Evolutionary conservation across 257 asterid species (phyloP).

Genomic region (Anisodus acutangulus): DNA sequence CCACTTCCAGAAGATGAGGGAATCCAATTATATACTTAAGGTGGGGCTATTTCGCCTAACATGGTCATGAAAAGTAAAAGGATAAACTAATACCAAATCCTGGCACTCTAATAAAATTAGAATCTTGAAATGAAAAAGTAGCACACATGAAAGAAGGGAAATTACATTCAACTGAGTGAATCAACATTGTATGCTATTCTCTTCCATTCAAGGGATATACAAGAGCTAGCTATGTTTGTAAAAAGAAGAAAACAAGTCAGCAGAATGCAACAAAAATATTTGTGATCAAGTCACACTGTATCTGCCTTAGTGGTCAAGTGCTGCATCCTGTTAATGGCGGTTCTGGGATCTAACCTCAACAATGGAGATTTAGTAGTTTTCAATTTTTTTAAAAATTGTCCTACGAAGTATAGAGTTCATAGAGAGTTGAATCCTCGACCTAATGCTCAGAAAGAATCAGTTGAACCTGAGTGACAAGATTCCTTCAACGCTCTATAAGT

Average conservation of each 20-base stretch:
- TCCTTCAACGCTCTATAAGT: neutral
- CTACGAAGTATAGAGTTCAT: neutral
- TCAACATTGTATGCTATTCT: neutral
- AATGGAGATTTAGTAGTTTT: neutral
- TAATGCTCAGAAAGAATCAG: neutral
- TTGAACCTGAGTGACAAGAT: neutral
- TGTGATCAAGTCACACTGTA: neutral
- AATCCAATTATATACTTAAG: constrained; percentile 24
- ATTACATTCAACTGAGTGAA: neutral
- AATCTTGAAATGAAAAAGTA: neutral
- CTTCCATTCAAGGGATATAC: neutral
- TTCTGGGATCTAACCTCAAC: neutral
- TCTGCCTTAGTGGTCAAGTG: neutral
- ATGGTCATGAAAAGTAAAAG: neutral
- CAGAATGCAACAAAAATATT: neutral
- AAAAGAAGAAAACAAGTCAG: neutral
- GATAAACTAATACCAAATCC: neutral
- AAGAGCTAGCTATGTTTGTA: neutral
- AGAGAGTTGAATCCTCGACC: neutral
- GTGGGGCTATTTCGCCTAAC: neutral
- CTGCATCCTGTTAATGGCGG: neutral
- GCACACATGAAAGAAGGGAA: neutral
- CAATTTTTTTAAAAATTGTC: neutral
- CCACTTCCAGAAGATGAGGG: neutral
- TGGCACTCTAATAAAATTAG: neutral